Percentiles rank a stretch among this genome's conserved stretches.
Conservation (phyloP, 768 basidiomycete species). For the Tylopilus vinaceipallidus region DNA sequence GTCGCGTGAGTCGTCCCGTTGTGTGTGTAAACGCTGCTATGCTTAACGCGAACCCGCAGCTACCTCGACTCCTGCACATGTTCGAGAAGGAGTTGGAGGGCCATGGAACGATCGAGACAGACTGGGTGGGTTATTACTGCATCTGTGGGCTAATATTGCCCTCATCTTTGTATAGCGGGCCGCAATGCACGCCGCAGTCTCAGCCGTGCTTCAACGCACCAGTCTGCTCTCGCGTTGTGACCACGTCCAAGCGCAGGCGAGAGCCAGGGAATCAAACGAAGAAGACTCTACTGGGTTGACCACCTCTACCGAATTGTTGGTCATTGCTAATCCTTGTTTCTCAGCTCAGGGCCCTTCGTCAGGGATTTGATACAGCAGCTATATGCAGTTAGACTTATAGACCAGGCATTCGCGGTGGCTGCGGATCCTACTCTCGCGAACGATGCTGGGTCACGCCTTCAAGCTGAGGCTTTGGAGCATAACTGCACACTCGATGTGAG, state of each 20-base stretch:
- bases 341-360: conserved; percentile 27
- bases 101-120: conserved; percentile 45
- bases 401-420: conserved; percentile 48
- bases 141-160: not conserved
- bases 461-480: conserved; percentile 58
- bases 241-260: conserved; percentile 37
- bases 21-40: not conserved
- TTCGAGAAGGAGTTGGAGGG: conserved; percentile 55
- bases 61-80: conserved; percentile 55
- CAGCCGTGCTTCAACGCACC: conserved; percentile 45
- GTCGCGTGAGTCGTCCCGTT: conserved; percentile 51
- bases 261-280: conserved; percentile 15
- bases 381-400: conserved; percentile 50
- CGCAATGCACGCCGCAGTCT: conserved; percentile 51
- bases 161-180: conserved; percentile 30
- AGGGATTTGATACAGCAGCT: conserved; percentile 48
- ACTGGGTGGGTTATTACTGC: conserved; percentile 49
- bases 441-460: conserved; percentile 48
- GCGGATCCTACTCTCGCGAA: conserved; percentile 51
- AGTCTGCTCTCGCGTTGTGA: conserved; percentile 60
- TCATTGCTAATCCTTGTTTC: conserved; percentile 10
- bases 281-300: conserved; percentile 24
- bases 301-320: not conserved
- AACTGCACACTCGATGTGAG: conserved; percentile 59
- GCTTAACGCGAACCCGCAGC: conserved; percentile 36